phyloP scores from a whole-genome alignment of 2,329 filamentous ascomycete genomes.

The Alternaria angustiovoidea region DNA sequence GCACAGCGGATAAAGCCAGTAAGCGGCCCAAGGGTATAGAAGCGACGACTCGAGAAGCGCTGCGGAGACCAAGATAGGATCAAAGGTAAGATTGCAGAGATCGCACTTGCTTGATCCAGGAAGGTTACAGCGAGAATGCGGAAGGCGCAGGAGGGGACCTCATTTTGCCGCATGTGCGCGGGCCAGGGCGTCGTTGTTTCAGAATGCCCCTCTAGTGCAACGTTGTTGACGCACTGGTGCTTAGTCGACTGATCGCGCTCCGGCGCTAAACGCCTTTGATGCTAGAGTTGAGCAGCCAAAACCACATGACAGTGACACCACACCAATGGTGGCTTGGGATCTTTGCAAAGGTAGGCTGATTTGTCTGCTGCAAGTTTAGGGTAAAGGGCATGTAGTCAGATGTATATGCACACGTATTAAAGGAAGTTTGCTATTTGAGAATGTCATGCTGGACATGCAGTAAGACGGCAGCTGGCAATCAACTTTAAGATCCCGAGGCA shows the following conservation, averaged over 20 bases:
- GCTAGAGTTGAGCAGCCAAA: not conserved
- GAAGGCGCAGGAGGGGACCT: constrained; percentile 8
- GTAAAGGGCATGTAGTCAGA: not conserved
- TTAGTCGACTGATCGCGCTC: constrained; percentile 12
- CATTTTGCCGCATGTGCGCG: constrained; percentile 13
- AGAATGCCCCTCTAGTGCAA: constrained; percentile 13
- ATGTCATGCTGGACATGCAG: not conserved
- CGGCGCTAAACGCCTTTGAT: constrained; percentile 14
- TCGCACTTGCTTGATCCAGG: constrained; percentile 17
- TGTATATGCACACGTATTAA: constrained; percentile 5
- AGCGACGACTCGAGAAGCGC: constrained; percentile 4
- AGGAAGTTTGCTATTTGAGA: not conserved
- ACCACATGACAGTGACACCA: not conserved
- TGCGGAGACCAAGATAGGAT: constrained; percentile 12
- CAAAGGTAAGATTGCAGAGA: constrained; percentile 12
- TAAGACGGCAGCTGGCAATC: constrained; percentile 5
- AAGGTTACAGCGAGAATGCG: constrained; percentile 3
- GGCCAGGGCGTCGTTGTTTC: constrained; percentile 15
- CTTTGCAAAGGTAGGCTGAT: not conserved
- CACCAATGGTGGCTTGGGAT: not conserved
- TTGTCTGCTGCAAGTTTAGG: not conserved
- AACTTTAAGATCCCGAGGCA: not conserved
- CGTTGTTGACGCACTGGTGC: constrained; percentile 13
- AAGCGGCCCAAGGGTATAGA: constrained; percentile 5
- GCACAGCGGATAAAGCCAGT: not conserved